Base-by-base conservation (phyloP, 148 eudicot species). In the Suaeda aralocaspica region DNA sequence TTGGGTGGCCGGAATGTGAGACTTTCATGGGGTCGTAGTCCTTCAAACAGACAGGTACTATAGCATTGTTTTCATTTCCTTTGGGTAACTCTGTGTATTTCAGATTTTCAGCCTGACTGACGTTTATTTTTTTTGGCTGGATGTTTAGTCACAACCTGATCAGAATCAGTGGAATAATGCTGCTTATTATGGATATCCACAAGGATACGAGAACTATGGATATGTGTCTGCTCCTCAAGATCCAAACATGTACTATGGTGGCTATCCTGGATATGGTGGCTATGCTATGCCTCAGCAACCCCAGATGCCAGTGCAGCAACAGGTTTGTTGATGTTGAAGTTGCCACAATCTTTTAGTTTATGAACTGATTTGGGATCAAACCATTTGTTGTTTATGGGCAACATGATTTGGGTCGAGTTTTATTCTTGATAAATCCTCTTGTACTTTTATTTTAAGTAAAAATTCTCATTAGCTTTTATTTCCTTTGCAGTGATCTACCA, bases 11-110 rank as follows among this genome's bases (percentile, higher is more conserved):
- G 92, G 51, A 90, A 74, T 61, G 79, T 93, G 71, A 82, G 98
- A 61, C 96, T 93, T 65, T 94, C 98, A 26, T 93, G 98, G 98
- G 98, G 98, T 33, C 98, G 94, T 68, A 90, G 84, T 78, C 92
- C 94, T 66, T 80, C 95, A 48, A 93, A 85, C 84, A 87, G 84
- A 69, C 92, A 84, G 90, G 96, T 90, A 10, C 10, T 49, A 49
- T 50, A 46, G 5, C 50, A 19, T 48, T 56, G 34, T 33, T 72
- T 61, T 42, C 22, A 7, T 41, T 22, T 42, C 22, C 12, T 41
- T 22, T 41, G 11, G 11, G 36, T 16, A 39, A 14, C 14, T 2
- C 0, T 48, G 16, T 42, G 1, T 55, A 3, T 60, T 59, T 10
- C 30, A 52, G 29, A 25, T 1, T 9, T 26, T 30, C 2, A 25